phyloP scores from a whole-genome alignment of 495 filamentous ascomycete species.

The Penicillium herquei region DNA sequence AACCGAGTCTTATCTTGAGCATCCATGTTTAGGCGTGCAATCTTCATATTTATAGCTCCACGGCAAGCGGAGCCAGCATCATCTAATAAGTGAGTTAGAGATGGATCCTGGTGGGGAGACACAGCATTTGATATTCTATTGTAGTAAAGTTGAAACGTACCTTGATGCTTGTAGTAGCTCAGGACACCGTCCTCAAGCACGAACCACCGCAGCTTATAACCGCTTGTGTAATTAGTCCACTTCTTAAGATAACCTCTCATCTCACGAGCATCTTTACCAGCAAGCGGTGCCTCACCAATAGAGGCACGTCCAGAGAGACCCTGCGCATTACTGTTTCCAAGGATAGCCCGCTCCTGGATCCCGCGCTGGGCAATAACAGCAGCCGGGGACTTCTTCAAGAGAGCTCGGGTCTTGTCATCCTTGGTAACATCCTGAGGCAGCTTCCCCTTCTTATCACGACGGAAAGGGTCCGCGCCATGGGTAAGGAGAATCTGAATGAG shows the following conservation, averaged over 20 bases:
- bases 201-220: conserved; percentile 96
- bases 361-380: conserved; percentile 91
- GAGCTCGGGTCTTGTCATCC: conserved; percentile 80
- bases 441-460: conserved; percentile 90
- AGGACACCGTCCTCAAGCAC: conserved; percentile 95
- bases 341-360: conserved; percentile 93
- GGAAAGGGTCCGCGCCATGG: conserved; percentile 97
- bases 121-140: neutral
- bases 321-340: conserved; percentile 70
- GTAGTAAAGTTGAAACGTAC: conserved; percentile 28
- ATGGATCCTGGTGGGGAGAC: neutral
- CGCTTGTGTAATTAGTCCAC: conserved; percentile 97
- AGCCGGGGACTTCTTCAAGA: conserved; percentile 91
- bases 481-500: conserved; percentile 86
- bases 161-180: conserved; percentile 98
- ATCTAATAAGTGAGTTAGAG: conserved; percentile 47
- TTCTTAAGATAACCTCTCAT: conserved; percentile 99
- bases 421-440: conserved; percentile 96
- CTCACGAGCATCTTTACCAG: conserved; percentile 83
- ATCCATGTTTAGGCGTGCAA: conserved; percentile 92
- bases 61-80: conserved; percentile 74
- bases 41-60: conserved; percentile 97
- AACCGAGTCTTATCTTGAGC: conserved; percentile 95
- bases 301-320: conserved; percentile 50
- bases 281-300: conserved; percentile 60